Evolutionary conservation across 192 early-diverging fungal species (phyloP).

Genomic region (Rhizophagus prolifer): DNA sequence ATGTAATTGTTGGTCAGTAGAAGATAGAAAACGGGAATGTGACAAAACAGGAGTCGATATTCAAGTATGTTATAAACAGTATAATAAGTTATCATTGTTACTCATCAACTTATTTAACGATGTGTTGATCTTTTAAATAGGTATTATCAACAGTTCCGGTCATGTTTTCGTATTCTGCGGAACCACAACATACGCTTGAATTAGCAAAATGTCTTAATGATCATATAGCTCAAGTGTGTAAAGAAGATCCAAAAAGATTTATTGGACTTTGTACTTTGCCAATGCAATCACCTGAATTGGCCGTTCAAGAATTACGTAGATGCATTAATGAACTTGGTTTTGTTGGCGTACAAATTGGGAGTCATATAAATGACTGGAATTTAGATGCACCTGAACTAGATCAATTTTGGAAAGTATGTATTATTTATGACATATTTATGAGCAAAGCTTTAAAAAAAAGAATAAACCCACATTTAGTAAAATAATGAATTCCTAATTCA

Average conservation of each 20-base stretch:
- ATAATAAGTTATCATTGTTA: not conserved
- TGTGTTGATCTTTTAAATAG: constrained; percentile 25
- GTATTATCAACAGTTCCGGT: constrained; percentile 69
- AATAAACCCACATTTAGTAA: not conserved
- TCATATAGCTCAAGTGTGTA: constrained; percentile 57
- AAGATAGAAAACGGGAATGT: constrained; percentile 58
- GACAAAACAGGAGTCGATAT: constrained; percentile 52
- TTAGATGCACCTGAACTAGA: constrained; percentile 67
- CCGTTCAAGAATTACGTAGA: constrained; percentile 60
- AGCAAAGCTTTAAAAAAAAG: not conserved
- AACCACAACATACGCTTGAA: constrained; percentile 58
- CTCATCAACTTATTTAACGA: too few species aligned
- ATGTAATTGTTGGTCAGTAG: constrained; percentile 71
- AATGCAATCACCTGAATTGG: constrained; percentile 66
- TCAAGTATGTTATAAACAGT: constrained; percentile 54
- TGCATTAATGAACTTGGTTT: constrained; percentile 65
- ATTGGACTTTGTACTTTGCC: constrained; percentile 66
- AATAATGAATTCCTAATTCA: not conserved
- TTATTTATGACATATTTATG: too few species aligned
- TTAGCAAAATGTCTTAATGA: constrained; percentile 56
- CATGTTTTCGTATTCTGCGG: constrained; percentile 55
- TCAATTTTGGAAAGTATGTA: constrained; percentile 51
- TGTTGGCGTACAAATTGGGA: constrained; percentile 64
- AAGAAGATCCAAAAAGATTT: constrained; percentile 59
- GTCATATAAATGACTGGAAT: constrained; percentile 67